Percentiles rank a stretch among this genome's conserved stretches.
phyloP scores from a whole-genome alignment of 352 stramenopile species.

The Phytophthora pseudosyringae region DNA sequence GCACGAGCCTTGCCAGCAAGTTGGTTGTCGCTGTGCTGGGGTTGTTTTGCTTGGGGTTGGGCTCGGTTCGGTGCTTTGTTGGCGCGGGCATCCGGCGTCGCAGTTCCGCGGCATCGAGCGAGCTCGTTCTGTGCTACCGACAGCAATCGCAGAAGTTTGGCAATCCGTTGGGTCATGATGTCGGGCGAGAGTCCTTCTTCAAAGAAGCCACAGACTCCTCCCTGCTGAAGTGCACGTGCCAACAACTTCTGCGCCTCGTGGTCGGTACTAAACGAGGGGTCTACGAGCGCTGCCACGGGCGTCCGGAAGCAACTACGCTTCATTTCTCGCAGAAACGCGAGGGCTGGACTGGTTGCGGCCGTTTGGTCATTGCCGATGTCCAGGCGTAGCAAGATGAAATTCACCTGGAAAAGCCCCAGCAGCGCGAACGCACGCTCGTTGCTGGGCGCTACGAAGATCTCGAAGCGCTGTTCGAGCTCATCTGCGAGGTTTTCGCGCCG shows the following conservation, averaged over 20 bases:
- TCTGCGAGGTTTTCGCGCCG: slow-evolving; percentile 71
- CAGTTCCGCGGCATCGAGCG: slow-evolving; percentile 45
- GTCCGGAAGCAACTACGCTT: slow-evolving; percentile 63
- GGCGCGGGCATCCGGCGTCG: slow-evolving; percentile 11
- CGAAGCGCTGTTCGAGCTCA: slow-evolving; percentile 65
- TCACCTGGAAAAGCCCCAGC: slow-evolving; percentile 67
- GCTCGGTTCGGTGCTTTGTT: slow-evolving; percentile 17
- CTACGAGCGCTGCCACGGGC: slow-evolving; percentile 57
- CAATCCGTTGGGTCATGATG: slow-evolving; percentile 47
- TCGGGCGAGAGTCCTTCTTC: slow-evolving; percentile 47
- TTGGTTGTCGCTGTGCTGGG: slow-evolving; percentile 20
- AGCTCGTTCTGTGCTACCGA: slow-evolving; percentile 61
- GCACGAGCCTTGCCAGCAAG: slow-evolving; percentile 8
- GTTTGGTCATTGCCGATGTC: slow-evolving; percentile 67
- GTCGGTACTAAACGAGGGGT: slow-evolving; percentile 18
- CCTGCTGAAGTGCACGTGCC: slow-evolving; percentile 52
- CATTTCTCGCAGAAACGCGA: slow-evolving; percentile 64
- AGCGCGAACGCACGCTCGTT: slow-evolving; percentile 70
- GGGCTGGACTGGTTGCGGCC: slow-evolving; percentile 49
- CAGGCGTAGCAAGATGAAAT: slow-evolving; percentile 63
- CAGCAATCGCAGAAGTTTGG: slow-evolving; percentile 63
- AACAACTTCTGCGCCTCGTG: slow-evolving; percentile 57
- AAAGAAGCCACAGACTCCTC: slow-evolving; percentile 69
- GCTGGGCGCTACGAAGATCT: slow-evolving; percentile 68
- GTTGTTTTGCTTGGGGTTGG: slow-evolving; percentile 11